Evolutionary conservation across 352 stramenopile species (phyloP).

Genomic region (Globisporangium radiosum): DNA sequence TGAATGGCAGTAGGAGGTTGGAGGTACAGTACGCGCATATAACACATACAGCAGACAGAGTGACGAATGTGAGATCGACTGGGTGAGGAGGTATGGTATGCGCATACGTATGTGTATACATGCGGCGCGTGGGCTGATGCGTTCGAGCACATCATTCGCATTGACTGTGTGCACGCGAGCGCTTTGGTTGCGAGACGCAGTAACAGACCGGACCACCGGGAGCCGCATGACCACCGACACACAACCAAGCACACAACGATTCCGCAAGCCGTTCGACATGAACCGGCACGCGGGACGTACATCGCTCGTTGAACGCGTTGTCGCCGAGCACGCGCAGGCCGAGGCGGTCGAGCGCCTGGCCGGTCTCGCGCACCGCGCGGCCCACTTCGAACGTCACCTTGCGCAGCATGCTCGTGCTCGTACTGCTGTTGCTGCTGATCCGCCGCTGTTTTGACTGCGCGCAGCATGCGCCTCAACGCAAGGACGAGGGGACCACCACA

Average conservation of each 20-base stretch:
- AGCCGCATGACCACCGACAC: not conserved
- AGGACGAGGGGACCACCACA: constrained; percentile 30
- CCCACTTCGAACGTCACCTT: constrained; percentile 89
- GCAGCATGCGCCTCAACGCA: constrained; percentile 5
- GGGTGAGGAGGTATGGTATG: too few relatives aligned
- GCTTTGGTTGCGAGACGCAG: too few relatives aligned
- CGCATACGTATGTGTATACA: too few relatives aligned
- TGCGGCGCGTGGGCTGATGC: too few relatives aligned
- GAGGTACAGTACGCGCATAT: not conserved
- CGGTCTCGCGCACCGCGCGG: constrained; percentile 92
- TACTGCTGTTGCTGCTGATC: constrained; percentile 2
- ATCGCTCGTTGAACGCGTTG: constrained; percentile 88
- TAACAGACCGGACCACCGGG: too few relatives aligned
- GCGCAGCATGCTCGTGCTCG: constrained; percentile 57
- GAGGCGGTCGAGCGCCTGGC: constrained; percentile 93
- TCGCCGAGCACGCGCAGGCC: constrained; percentile 86
- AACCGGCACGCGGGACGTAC: constrained; percentile 27
- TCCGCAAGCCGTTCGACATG: too few relatives aligned
- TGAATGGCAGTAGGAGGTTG: constrained; percentile 16
- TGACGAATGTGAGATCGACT: too few relatives aligned
- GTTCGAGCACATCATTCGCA: too few relatives aligned
- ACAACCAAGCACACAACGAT: not conserved
- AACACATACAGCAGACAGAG: not conserved
- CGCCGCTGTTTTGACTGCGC: constrained; percentile 2
- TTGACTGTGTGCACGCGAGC: not conserved